Conservation (phyloP, 2,329 filamentous ascomycete species). For the Arachnomyces sp. region DNA sequence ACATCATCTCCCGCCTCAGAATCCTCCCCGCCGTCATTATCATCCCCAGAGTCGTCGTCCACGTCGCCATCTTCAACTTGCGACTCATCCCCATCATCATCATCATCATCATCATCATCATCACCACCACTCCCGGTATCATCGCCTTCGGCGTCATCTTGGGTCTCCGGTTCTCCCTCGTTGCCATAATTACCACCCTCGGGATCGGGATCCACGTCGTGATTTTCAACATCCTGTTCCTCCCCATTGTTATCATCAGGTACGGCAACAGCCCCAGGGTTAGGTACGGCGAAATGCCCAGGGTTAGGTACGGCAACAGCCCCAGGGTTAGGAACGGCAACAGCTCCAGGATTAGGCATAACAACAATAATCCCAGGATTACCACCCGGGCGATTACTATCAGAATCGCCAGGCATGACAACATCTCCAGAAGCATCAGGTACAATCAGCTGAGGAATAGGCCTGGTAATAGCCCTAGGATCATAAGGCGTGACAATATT, state of each 20-base stretch:
- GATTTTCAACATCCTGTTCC: conserved; percentile 30
- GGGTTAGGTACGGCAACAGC: conserved; percentile 26
- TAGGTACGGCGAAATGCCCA: conserved; percentile 29
- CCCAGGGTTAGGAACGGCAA: no score
- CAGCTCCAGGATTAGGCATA: no score
- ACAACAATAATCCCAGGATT: no score
- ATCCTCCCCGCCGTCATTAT: no score
- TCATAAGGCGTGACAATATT: no score
- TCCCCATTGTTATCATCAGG: conserved; percentile 29
- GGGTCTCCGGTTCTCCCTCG: conserved; percentile 32
- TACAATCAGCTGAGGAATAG: no score
- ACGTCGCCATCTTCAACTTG: conserved; percentile 24
- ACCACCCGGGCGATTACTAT: no score
- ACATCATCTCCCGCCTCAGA: conserved; percentile 29
- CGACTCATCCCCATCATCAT: conserved; percentile 29
- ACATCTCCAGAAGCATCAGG: no score
- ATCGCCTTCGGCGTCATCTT: conserved; percentile 33
- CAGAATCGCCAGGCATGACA: no score
- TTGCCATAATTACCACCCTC: conserved; percentile 26
- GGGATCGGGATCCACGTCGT: conserved; percentile 33
- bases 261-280: conserved; percentile 27
- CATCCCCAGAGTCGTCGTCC: conserved; percentile 33
- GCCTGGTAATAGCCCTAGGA: no score
- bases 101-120: conserved; percentile 35
- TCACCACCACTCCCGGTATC: conserved; percentile 22